Evolutionary conservation across 1,284 basidiomycete species (phyloP).

Genomic region (Boletellus deceptivus): DNA sequence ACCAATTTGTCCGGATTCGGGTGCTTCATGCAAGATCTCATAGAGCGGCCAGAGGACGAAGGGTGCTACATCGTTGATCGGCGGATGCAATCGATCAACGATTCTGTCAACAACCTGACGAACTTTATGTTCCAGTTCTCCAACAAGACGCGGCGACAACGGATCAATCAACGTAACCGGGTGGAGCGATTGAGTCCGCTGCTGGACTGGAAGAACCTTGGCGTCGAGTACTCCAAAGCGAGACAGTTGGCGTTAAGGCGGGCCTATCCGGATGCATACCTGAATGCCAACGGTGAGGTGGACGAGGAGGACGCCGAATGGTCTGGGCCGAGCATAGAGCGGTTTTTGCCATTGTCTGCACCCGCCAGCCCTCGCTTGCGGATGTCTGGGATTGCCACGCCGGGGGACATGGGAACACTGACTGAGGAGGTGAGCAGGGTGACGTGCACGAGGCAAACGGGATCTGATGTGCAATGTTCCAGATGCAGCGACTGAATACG

Average conservation of each 20-base stretch:
- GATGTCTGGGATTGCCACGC: conserved; percentile 73
- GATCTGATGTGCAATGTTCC: background rate
- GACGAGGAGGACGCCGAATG: conserved; percentile 46
- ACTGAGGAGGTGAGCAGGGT: conserved; percentile 71
- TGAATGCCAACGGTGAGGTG: conserved; percentile 50
- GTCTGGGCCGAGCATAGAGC: conserved; percentile 53
- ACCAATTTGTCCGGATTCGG: conserved; percentile 98
- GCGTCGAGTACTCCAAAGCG: conserved; percentile 95
- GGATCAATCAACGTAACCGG: conserved; percentile 97
- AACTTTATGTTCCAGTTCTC: conserved; percentile 80
- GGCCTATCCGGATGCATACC: conserved; percentile 95
- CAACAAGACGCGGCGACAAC: conserved; percentile 89
- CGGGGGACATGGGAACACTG: conserved; percentile 90
- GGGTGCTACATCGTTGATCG: conserved; percentile 97
- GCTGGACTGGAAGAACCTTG: conserved; percentile 97
- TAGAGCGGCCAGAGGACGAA: conserved; percentile 84
- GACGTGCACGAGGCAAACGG: background rate
- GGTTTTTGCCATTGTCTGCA: conserved; percentile 71
- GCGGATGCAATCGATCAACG: conserved; percentile 86
- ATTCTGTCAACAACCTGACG: conserved; percentile 79
- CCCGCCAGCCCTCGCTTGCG: conserved; percentile 86
- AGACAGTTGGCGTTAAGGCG: conserved; percentile 89
- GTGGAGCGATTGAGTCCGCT: conserved; percentile 92
- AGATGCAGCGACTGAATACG: conserved; percentile 86
- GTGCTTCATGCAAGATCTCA: conserved; percentile 99